phyloP scores from a whole-genome alignment of 768 basidiomycete species.

The Hypholoma sublateritium region DNA sequence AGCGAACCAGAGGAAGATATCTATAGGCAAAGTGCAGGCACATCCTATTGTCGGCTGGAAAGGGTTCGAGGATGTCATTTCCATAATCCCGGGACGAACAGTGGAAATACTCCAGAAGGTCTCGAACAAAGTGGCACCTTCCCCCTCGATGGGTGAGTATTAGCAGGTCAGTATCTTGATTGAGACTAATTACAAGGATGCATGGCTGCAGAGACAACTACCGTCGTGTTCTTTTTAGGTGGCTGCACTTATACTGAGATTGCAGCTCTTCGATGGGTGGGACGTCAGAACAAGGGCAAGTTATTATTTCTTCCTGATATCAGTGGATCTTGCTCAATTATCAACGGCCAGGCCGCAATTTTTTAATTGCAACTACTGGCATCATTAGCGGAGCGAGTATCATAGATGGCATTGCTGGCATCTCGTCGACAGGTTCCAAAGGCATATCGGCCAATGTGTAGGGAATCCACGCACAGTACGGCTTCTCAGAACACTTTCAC shows the following conservation, averaged over 20 bases:
- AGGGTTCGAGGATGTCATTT: conserved; percentile 91
- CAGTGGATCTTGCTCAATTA: conserved; percentile 6
- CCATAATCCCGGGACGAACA: conserved; percentile 79
- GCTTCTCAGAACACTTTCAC: conserved; percentile 16
- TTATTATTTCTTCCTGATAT: conserved; percentile 9
- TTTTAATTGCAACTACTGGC: conserved; percentile 89
- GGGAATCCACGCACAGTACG: conserved; percentile 3
- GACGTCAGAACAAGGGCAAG: conserved; percentile 78
- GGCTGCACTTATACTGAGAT: conserved; percentile 98
- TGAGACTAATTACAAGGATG: conserved; percentile 6
- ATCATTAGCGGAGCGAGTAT: conserved; percentile 80
- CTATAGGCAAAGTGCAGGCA: conserved; percentile 65
- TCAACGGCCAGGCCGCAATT: conserved; percentile 65
- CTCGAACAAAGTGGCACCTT: conserved; percentile 14
- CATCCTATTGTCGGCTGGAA: conserved; percentile 97
- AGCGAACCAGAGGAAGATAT: conserved; percentile 35
- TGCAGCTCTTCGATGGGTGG: conserved; percentile 91
- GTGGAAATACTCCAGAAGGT: conserved; percentile 69
- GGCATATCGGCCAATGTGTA: conserved; percentile 31
- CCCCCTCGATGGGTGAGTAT: conserved; percentile 12
- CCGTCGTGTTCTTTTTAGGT: conserved; percentile 94
- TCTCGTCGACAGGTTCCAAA: conserved; percentile 32
- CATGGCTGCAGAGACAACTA: conserved; percentile 51
- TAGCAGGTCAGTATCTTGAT: background rate
- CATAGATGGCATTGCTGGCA: conserved; percentile 62